Evolutionary conservation across 352 stramenopile genomes (phyloP), one percentile per base, ranked within the genome.

Genomic region (Phytophthora pluvialis): DNA sequence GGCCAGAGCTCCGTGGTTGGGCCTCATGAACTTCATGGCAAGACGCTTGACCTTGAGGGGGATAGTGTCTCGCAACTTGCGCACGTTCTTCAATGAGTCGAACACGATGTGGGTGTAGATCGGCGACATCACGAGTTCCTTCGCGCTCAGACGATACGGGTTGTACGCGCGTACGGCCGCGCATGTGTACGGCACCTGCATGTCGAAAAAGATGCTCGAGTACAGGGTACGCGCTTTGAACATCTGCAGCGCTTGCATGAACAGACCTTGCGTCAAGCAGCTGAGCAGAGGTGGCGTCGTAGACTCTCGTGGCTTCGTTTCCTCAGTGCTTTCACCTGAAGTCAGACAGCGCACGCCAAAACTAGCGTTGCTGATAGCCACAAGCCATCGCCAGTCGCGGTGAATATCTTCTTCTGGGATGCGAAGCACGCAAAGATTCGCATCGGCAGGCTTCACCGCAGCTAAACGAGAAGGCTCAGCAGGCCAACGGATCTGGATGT

Each of bases 111-210:
- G 86, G 2, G 66, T 78, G 49, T 94, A 94, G n/a, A 81, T 70
- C 10, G 86, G 68, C 26, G 86, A 94, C 47, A 80, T 80, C 43
- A 70, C n/a, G 15, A 64, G 65, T 40, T 79, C 67, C 15, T 76
- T 69, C 2, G 58, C 51, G 43, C 89, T 76, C 54, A 64, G 60
- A 3, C 83, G 83, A 50, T 95, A 95, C 53, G 86, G 86, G 45
- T 95, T 95, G 61, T 81, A 95, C n/a, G 83, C 78, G 10, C 86
- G 84, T 36, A 95, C 81, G 5, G 84, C 72, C 0, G 77, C 85
- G 45, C 81, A 89, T 31, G 84, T 86, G 70, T 90, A 95, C n/a
- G 86, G 83, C 29, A 93, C 86, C 42, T 92, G 81, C 40, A 93
- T 59, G 52, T 95, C 86, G 45, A 87, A 90, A 63, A 93, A 95